Evolutionary conservation across 179 eudicot genomes (phyloP), one percentile per base, ranked within the genome.

Genomic region (Gypsophila paniculata): DNA sequence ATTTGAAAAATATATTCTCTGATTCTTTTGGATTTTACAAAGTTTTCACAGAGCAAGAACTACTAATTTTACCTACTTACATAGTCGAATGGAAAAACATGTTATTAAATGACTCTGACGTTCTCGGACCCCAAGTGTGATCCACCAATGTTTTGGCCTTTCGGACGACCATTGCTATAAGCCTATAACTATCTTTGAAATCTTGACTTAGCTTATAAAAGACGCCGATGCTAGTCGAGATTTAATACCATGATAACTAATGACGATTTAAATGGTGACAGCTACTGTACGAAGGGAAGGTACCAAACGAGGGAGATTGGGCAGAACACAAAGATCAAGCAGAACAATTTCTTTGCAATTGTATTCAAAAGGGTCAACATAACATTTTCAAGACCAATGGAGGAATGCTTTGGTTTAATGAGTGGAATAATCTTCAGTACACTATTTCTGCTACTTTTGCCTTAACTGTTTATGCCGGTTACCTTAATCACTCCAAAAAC

Each of bases 341-440:
- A 14, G 89, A 86, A 61, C 59, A 76, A 46, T 82, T 58, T 42
- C 59, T 86, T 0, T 86, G 89, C 71, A 81, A 81, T 62, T 77
- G 82, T 69, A 58, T 86, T 10, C 82, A 76, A 11, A 79, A 81
- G 60, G 89, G 89, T 0, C 75, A 38, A 29, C 60, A 22, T 61
- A 86, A 83, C 36, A 63, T 78, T n/a, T 0, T 15, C 4, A 84
- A 19, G 69, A 84, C 84, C 1, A 60, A 14, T 4, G 87, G 81
- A 38, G 90, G 87, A 3, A 62, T 86, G 32, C n/a, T 84, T 22
- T 84, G 84, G 84, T 84, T 77, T 58, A 13, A 52, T 23, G 54
- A 48, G 2, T 84, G 82, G 84, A 57, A 78, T 46, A 80, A 80
- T 73, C 81, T 86, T n/a, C 87, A 86, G 60, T 84, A 80, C 60